A percentile compares a stretch with the other conserved stretches of the same genome.
phyloP scores from a whole-genome alignment of 192 early-diverging fungal genomes.

The Thoreauomyces humboldtii region DNA sequence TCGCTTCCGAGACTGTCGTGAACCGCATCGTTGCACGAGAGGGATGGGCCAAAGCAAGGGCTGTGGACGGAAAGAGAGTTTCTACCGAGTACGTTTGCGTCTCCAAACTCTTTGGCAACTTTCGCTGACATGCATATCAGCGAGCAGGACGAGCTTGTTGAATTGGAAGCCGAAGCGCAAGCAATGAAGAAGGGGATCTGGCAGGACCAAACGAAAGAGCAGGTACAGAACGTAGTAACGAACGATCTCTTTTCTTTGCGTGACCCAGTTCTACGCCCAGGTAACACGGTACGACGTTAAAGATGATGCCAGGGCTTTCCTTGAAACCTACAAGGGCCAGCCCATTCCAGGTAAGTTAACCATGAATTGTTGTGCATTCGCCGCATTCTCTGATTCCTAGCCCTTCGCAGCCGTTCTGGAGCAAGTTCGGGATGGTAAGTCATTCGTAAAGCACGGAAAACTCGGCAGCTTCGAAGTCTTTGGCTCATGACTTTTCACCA shows the following conservation, averaged over 20 bases:
- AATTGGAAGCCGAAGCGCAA: slow-evolving; percentile 74
- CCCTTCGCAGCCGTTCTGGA: slow-evolving; percentile 91
- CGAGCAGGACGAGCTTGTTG: slow-evolving; percentile 46
- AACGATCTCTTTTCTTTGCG: not conserved
- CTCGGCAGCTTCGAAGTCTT: slow-evolving; percentile 1
- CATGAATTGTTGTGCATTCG: too few relatives aligned
- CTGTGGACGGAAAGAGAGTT: slow-evolving; percentile 34
- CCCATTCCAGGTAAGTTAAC: slow-evolving; percentile 58
- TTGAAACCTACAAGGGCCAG: slow-evolving; percentile 76
- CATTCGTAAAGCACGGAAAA: not conserved
- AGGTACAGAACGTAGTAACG: too few relatives aligned
- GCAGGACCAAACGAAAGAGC: slow-evolving; percentile 32
- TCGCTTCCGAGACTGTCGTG: slow-evolving; percentile 63
- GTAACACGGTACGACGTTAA: slow-evolving; percentile 17
- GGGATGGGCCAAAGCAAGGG: slow-evolving; percentile 82
- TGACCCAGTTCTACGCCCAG: too few relatives aligned
- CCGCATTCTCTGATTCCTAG: not conserved
- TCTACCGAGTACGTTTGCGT: slow-evolving; percentile 13
- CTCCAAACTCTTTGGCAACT: not conserved
- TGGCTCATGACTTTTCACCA: too few relatives aligned
- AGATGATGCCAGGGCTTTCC: slow-evolving; percentile 65
- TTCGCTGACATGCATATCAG: too few relatives aligned
- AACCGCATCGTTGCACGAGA: slow-evolving; percentile 70
- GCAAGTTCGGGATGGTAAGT: slow-evolving; percentile 81
- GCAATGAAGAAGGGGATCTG: slow-evolving; percentile 75